Evolutionary conservation across 177 flowering plant genomes (phyloP).

Genomic region (Vitis hybrid): DNA sequence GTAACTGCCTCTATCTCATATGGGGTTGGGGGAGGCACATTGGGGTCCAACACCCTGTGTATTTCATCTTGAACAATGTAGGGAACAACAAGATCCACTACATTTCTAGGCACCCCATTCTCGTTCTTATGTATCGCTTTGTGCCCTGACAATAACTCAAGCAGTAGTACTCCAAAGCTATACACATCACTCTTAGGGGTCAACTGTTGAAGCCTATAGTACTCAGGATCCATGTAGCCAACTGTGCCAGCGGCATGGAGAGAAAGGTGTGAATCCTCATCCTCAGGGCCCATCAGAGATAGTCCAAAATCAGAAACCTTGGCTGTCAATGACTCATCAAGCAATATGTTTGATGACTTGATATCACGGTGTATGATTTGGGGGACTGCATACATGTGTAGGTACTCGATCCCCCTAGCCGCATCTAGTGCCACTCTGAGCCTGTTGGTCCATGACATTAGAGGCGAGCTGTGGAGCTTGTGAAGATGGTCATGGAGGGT

Average conservation of each 20-base stretch:
- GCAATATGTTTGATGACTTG: slow-evolving; percentile 82
- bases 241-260: slow-evolving; percentile 76
- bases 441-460: slow-evolving; percentile 56
- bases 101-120: slow-evolving; percentile 56
- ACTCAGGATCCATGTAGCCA: slow-evolving; percentile 90
- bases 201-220: slow-evolving; percentile 67
- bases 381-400: slow-evolving; percentile 68
- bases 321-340: slow-evolving; percentile 63
- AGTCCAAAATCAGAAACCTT: slow-evolving; percentile 89
- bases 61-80: slow-evolving; percentile 55
- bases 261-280: slow-evolving; percentile 53
- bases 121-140: slow-evolving; percentile 69
- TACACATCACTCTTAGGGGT: slow-evolving; percentile 82
- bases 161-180: slow-evolving; percentile 76
- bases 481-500: slow-evolving; percentile 80
- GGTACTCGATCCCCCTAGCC: slow-evolving; percentile 79
- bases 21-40: slow-evolving; percentile 74
- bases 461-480: slow-evolving; percentile 34
- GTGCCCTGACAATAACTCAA: slow-evolving; percentile 65
- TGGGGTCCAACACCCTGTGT: slow-evolving; percentile 58
- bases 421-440: slow-evolving; percentile 68
- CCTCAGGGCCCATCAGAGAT: slow-evolving; percentile 68
- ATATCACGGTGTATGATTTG: slow-evolving; percentile 82
- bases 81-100: slow-evolving; percentile 69
- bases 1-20: slow-evolving; percentile 82